Evolutionary conservation across 2,329 filamentous ascomycete genomes (phyloP).

Genomic region (Cladorrhinum sp.): DNA sequence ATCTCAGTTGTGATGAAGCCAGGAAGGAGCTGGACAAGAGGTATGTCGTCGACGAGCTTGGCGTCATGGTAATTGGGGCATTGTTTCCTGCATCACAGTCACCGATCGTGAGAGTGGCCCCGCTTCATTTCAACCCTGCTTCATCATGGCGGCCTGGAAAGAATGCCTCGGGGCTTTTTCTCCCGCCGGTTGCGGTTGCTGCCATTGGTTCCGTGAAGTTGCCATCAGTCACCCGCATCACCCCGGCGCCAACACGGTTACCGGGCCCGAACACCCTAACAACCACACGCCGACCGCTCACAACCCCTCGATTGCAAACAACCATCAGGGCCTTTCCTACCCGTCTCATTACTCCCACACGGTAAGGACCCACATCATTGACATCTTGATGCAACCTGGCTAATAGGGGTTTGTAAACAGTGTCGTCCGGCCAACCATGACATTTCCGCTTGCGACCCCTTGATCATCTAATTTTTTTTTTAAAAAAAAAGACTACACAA

Average conservation of each 20-base stretch:
- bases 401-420: not conserved
- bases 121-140: not conserved
- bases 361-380: not conserved
- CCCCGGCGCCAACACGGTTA: not conserved
- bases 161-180: not conserved
- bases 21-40: not conserved
- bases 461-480: no score
- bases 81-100: not conserved
- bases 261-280: no score
- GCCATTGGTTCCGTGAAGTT: not conserved
- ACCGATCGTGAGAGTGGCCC: not conserved
- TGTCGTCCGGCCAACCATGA: not conserved
- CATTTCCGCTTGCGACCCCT: not conserved
- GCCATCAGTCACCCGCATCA: not conserved
- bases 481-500: no score
- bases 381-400: not conserved
- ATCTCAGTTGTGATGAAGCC: not conserved
- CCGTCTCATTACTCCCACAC: not conserved
- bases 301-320: not conserved
- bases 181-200: not conserved
- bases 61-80: not conserved
- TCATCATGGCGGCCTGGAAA: not conserved
- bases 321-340: not conserved
- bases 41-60: not conserved
- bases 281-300: not conserved